phyloP scores from a whole-genome alignment of 805 yeast species.

The Suhomyces vadensis region DNA sequence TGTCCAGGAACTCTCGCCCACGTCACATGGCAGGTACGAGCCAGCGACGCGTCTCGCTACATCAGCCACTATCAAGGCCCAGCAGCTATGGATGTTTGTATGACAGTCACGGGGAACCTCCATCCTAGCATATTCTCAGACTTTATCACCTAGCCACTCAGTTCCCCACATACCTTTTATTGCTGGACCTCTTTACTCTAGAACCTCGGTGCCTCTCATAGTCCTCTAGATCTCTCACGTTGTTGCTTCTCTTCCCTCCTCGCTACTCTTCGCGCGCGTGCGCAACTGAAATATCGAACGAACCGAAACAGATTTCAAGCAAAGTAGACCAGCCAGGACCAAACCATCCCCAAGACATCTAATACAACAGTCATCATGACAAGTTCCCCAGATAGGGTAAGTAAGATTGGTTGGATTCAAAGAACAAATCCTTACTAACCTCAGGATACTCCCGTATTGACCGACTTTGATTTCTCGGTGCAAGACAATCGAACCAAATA shows the following conservation, averaged over 20 bases:
- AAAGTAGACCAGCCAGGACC: background rate
- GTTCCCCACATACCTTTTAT: too few species aligned
- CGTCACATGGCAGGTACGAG: too few species aligned
- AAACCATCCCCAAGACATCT: background rate
- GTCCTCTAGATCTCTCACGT: background rate
- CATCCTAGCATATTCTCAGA: too few species aligned
- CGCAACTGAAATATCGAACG: conserved; percentile 2
- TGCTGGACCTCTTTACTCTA: background rate
- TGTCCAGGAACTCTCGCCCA: too few species aligned
- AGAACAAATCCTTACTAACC: background rate
- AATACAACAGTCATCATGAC: conserved; percentile 7
- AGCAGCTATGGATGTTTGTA: too few species aligned
- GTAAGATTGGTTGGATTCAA: background rate
- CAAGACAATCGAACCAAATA: conserved; percentile 18
- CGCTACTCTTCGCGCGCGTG: background rate
- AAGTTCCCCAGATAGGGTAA: conserved; percentile 11
- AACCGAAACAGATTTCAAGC: background rate
- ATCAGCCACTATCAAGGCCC: too few species aligned
- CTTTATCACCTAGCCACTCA: too few species aligned
- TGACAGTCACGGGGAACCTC: too few species aligned
- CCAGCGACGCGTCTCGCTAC: too few species aligned
- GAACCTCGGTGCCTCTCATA: background rate
- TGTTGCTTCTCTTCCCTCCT: background rate
- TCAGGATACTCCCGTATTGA: background rate
- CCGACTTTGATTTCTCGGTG: conserved; percentile 4